These are phyloP conservation scores for Euphorbia lathyris DNA, from an alignment of 345 rosid species.

Conservation along the genomic window DNA sequence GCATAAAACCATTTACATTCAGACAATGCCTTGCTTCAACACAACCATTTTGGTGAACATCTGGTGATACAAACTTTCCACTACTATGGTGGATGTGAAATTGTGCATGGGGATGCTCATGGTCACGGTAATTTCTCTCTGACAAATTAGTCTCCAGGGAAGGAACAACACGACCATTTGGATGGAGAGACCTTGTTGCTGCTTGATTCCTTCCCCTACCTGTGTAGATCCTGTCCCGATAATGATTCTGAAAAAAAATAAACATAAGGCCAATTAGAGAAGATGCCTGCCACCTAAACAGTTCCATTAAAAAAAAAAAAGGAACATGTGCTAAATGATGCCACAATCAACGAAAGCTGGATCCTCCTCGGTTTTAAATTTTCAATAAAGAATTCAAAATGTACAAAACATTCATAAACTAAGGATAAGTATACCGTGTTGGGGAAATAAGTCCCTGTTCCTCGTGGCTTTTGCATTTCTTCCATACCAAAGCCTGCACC, in stretches of 20 bases:
- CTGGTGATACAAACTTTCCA: slow-evolving; percentile 43
- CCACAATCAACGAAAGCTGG: slow-evolving; percentile 16
- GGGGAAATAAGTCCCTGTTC: slow-evolving; percentile 86
- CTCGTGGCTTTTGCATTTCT: slow-evolving; percentile 68
- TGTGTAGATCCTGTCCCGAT: slow-evolving; percentile 47
- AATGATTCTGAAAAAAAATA: slow-evolving; percentile 64
- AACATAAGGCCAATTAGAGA: slow-evolving; percentile 20
- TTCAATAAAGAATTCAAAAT: slow-evolving; percentile 17
- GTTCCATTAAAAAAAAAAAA: too few species aligned
- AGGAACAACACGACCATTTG: slow-evolving; percentile 38
- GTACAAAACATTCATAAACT: slow-evolving; percentile 15
- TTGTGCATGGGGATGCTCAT: slow-evolving; percentile 35
- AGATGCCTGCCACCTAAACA: slow-evolving; percentile 9
- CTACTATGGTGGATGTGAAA: slow-evolving; percentile 27
- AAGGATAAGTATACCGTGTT: slow-evolving; percentile 45
- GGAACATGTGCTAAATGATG: slow-evolving; percentile 15
- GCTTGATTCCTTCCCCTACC: slow-evolving; percentile 54
- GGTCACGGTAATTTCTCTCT: slow-evolving; percentile 48
- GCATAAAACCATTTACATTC: slow-evolving; percentile 44
- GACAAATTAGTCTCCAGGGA: slow-evolving; percentile 36
- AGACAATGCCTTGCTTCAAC: slow-evolving; percentile 33
- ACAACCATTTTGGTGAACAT: slow-evolving; percentile 36
- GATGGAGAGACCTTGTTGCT: slow-evolving; percentile 54
- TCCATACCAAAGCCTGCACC: slow-evolving; percentile 52
- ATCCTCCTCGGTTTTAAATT: slow-evolving; percentile 2